Evolutionary conservation across 2,329 filamentous ascomycete genomes (phyloP), one percentile per base, ranked within the genome.

Genomic region (Penicillium fuscoglaucum): DNA sequence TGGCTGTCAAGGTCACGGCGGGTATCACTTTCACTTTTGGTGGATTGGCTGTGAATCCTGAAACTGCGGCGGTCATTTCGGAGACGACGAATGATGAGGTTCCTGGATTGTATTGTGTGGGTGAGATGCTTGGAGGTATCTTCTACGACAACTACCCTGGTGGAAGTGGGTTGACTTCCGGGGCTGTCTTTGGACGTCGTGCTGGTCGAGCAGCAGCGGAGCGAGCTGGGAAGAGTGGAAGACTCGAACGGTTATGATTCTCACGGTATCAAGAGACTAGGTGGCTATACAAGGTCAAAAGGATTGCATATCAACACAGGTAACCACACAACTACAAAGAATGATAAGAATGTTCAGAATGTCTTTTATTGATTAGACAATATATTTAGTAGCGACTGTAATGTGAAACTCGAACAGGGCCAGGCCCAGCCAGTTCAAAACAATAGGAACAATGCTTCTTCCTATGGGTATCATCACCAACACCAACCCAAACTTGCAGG

Each of bases 21-120:
- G 87, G 87, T 1, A 81, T 90, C 17, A 89, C 86, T 0, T 90
- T 89, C 63, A 89, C 87, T 0, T 90, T 89, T 73, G 87, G 86
- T 1, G 86, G 87, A 0, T 71, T 89, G 7, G 78, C 79, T 6
- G 80, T 87, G 2, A 79, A 84, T 49, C 78, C 84, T 0, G 70
- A 82, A 26, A 86, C 83, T 0, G 79, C 81, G 3, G 76, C 76
- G 3, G 81, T 88, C 0, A 69, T 87, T 15, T 78, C 76, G 2
- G 74, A 78, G 4, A 68, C 72, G 0, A 81, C 78, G 0, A 76
- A 75, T 1, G 65, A 66, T 5, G 72, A 76, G n/a, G 78, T 89
- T 6, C 78, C 79, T 0, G 84, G 85, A 0, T 66, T 89, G 2
- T 88, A 81, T 61, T 86, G 84, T 62, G 81, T 78, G 3, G 87